These are phyloP conservation scores for Trichoderma sp. DNA, from an alignment of 2,329 filamentous ascomycete species.

Conservation along the genomic window DNA sequence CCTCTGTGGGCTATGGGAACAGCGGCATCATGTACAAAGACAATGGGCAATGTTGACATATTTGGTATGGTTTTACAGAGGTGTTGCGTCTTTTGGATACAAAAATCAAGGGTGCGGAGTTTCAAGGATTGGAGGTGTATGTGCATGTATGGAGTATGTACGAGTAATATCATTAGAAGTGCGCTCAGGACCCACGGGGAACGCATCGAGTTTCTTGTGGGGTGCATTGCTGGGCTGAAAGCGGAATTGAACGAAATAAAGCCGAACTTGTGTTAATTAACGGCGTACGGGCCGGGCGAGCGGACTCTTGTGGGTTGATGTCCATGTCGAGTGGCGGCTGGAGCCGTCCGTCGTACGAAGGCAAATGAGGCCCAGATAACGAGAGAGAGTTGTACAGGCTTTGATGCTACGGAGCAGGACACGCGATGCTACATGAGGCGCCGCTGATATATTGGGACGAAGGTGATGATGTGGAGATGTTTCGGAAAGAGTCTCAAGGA, in stretches of 20 bases:
- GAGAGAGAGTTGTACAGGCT: neutral
- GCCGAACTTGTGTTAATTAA: neutral
- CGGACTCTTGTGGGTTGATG: neutral
- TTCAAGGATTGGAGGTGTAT: neutral
- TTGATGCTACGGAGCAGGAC: neutral
- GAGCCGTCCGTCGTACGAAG: neutral
- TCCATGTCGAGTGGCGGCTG: neutral
- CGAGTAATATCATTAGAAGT: neutral
- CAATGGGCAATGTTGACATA: neutral
- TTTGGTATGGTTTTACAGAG: neutral
- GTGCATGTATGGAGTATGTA: neutral
- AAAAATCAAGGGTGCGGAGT: constrained; percentile 1
- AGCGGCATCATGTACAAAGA: neutral
- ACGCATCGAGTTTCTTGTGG: neutral
- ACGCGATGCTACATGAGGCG: neutral
- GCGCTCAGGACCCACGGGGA: neutral
- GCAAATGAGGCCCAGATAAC: neutral
- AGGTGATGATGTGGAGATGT: neutral
- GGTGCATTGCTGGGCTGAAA: constrained; percentile 10
- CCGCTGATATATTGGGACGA: neutral
- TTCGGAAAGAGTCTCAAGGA: neutral
- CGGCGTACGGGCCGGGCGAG: neutral
- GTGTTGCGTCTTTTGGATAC: neutral
- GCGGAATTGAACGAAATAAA: constrained; percentile 16
- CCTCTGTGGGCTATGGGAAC: neutral